Percentiles rank a stretch among this genome's conserved stretches.
Conservation (phyloP, 2,329 filamentous ascomycete species). For the Trichoderma harzianum region DNA sequence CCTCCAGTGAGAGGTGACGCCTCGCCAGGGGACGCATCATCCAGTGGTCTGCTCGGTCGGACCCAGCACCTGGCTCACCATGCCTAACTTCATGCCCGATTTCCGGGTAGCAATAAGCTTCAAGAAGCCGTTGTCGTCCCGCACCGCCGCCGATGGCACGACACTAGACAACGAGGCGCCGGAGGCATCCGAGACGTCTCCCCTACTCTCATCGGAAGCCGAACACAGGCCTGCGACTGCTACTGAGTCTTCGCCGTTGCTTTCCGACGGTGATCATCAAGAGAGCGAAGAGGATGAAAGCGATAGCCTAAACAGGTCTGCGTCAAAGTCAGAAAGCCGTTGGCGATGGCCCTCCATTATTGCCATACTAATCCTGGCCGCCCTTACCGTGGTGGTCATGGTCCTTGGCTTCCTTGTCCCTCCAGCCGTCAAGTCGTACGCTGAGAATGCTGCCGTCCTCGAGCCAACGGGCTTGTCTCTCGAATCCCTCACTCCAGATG, state of each 20-base stretch:
- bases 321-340: constrained; percentile 27
- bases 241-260: constrained; percentile 52
- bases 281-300: constrained; percentile 31
- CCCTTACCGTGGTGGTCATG: constrained; percentile 65
- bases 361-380: constrained; percentile 64
- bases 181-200: constrained; percentile 38
- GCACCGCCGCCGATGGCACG: neutral
- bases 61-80: neutral
- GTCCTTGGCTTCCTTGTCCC: constrained; percentile 78
- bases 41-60: neutral
- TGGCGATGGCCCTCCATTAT: constrained; percentile 73
- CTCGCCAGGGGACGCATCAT: constrained; percentile 9
- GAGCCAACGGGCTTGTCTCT: constrained; percentile 81
- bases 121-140: neutral
- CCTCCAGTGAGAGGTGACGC: constrained; percentile 7
- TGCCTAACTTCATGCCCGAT: constrained; percentile 15
- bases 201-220: constrained; percentile 39
- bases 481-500: constrained; percentile 75
- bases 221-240: constrained; percentile 28
- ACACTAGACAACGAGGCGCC: neutral
- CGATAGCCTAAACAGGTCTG: constrained; percentile 26
- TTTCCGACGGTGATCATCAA: constrained; percentile 31
- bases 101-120: constrained; percentile 5
- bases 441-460: constrained; percentile 75
- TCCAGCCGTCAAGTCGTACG: constrained; percentile 78